Evolutionary conservation across 805 yeast genomes (phyloP), one percentile per base, ranked within the genome.

Genomic region (Schwanniomyces polymorphus): DNA sequence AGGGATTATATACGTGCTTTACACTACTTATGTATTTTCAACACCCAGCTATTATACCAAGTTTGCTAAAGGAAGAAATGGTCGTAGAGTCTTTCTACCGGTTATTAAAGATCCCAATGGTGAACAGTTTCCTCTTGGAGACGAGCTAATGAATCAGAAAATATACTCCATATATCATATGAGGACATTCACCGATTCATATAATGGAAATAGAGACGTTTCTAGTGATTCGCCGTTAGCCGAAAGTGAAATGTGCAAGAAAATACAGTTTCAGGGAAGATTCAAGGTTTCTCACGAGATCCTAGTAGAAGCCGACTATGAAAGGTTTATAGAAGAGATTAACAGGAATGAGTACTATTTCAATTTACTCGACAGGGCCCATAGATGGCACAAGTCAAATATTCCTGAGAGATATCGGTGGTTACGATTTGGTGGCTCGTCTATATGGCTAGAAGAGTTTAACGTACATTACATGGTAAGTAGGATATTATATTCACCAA

Each of bases 381-480:
- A 45, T 11, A 40, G 49, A 10, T 41, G 38, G 18, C 56, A 58
- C 43, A 47, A 59, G 33, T 55, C 67, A 4, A 53, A 47, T 5
- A 51, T 62, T 16, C 63, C 65, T 1, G 49, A 45, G 39, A 44
- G 49, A 21, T 28, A 48, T 8, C 49, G 46, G 27, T 61, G 64
- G 64, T 57, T 56, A 45, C 38, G 55, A 29, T 47, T 59, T 51
- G 49, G 57, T n/a, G 59, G 63, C 17, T 55, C 62, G 2, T 50
- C 58, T 3, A 62, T 57, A 11, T 60, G 55, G 56, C 52, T 60
- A 14, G 52, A 57, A 18, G 54, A 60, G 8, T 50, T 53, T 27
- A 50, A 54, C 9, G 47, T 55, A 4, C 65, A 60, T 39, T 43
- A 50, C 38, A 49, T 60, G 55, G 60, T 59, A 2, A 52, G 59